phyloP scores from a whole-genome alignment of 2,329 filamentous ascomycete species.

The Beauveria sp. region DNA sequence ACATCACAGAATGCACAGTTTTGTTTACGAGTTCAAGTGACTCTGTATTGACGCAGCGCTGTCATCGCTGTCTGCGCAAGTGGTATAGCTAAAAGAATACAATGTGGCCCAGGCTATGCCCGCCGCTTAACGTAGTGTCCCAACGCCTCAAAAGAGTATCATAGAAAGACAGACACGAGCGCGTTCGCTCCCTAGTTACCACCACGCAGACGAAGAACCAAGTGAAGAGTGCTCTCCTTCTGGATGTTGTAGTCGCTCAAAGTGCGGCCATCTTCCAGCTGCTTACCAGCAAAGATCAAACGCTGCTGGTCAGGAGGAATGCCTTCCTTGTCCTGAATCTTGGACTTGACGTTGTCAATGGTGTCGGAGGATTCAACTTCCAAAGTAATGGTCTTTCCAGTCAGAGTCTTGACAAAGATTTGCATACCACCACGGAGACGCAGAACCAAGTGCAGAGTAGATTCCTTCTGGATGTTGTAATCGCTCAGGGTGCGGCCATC shows the following conservation, averaged over 20 bases:
- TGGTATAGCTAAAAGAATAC: conserved; percentile 15
- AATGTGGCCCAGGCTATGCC: background rate
- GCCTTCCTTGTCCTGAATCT: conserved; percentile 98
- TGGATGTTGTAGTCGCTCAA: conserved; percentile 93
- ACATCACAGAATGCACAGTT: background rate
- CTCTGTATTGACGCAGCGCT: conserved; percentile 16
- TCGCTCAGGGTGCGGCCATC: too few relatives aligned
- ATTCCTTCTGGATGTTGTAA: too few relatives aligned
- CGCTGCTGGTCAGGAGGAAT: conserved; percentile 96
- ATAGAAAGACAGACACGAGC: conserved; percentile 4
- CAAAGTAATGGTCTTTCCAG: too few relatives aligned
- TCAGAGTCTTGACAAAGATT: too few relatives aligned
- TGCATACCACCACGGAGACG: too few relatives aligned
- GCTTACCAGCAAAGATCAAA: conserved; percentile 92
- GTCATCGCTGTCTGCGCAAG: conserved; percentile 11
- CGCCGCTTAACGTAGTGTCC: background rate
- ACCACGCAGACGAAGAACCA: conserved; percentile 85
- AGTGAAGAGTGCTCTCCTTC: conserved; percentile 81
- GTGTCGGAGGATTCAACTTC: too few relatives aligned
- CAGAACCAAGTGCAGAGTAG: too few relatives aligned
- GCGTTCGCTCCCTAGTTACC: conserved; percentile 42
- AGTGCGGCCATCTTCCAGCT: conserved; percentile 88
- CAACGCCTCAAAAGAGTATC: conserved; percentile 6
- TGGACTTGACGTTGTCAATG: conserved; percentile 95
- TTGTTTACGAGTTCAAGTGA: conserved; percentile 4